Conservation (phyloP, 495 filamentous ascomycete genomes). For the Lichenothelia convexa region DNA sequence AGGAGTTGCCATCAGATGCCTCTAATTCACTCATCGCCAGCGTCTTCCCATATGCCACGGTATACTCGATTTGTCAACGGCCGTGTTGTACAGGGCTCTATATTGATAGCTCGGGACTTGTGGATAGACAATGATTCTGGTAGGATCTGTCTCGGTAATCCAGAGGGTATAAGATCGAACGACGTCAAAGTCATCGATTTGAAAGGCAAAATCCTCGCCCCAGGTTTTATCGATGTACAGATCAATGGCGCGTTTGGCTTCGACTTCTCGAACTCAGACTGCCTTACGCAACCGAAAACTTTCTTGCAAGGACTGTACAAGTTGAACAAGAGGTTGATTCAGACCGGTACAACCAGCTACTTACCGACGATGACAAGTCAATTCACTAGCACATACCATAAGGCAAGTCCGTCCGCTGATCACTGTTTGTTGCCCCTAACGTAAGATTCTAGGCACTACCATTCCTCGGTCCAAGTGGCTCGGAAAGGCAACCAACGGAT, state of each 20-base stretch:
- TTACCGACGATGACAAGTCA: slow-evolving; percentile 63
- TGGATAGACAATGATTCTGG: slow-evolving; percentile 62
- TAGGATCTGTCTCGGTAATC: slow-evolving; percentile 54
- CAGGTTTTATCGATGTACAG: slow-evolving; percentile 72
- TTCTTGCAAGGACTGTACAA: slow-evolving; percentile 48
- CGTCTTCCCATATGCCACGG: no score
- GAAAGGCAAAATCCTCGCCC: slow-evolving; percentile 57
- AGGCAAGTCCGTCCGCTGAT: no score
- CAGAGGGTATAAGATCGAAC: slow-evolving; percentile 58
- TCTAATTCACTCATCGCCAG: no score
- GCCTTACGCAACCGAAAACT: slow-evolving; percentile 36
- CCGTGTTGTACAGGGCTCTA: slow-evolving; percentile 41
- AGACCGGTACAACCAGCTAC: slow-evolving; percentile 70
- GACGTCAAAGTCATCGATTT: slow-evolving; percentile 48
- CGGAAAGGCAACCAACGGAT: slow-evolving; percentile 29
- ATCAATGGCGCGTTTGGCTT: slow-evolving; percentile 75
- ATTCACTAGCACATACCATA: slow-evolving; percentile 47
- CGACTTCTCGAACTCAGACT: slow-evolving; percentile 58
- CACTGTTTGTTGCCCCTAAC: no score
- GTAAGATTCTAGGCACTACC: slow-evolving; percentile 54
- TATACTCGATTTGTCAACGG: slow-evolving; percentile 83
- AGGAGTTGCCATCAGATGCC: no score
- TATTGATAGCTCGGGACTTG: slow-evolving; percentile 51
- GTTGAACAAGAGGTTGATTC: slow-evolving; percentile 49
- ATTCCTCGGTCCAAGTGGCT: slow-evolving; percentile 49